Base-by-base conservation (phyloP, 108 stramenopile genomes). In the Pseudonitzschia multiseries region DNA sequence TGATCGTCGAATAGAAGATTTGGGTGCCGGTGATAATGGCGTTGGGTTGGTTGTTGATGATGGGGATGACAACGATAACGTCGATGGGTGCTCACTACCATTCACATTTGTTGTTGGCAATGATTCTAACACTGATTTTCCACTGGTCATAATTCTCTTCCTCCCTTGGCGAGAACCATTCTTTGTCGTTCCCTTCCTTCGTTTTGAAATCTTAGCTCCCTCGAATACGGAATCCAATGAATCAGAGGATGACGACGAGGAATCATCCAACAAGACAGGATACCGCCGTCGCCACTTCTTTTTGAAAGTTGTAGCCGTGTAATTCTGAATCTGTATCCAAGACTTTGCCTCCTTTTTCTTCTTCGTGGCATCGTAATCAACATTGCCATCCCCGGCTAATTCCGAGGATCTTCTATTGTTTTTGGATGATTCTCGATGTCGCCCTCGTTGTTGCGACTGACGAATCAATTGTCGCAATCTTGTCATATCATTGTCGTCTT, bases 391-490 rank as follows among this genome's bases (percentile, higher is more conserved):
- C 41, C 24, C 43, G 13, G 46, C 50, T 26, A 48, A 27, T 36
- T 18, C 17, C 13, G 43, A 13, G 41, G 68, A 48, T 51, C 8
- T 68, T 50, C 43, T 68, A 8, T 51, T 51, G 18, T 72, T 42
- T 41, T 54, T 10, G 43, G 54, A 62, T 43, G 71, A 20, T 54
- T 40, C 42, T 10, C 24, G 43, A 15, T 48, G 46, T 10, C 46
- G 46, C 12, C 46, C 12, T 32, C 52, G 21, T 40, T 43, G 48
- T 9, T 31, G 63, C 27, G 46, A 28, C 26, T 41, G 43, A 31
- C 65, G 40, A 26, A 77, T 43, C 43, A 77, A 44, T 24, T 65
- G 0, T 54, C 51, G 32, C 52, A 70, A 57, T 36, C 32, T 31
- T 24, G 62, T 33, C 44, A 64, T 59, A 56, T 77, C 76, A 2